Evolutionary conservation across 2,329 filamentous ascomycete genomes (phyloP), one percentile per base, ranked within the genome.

Genomic region (Alternaria infectoria): DNA sequence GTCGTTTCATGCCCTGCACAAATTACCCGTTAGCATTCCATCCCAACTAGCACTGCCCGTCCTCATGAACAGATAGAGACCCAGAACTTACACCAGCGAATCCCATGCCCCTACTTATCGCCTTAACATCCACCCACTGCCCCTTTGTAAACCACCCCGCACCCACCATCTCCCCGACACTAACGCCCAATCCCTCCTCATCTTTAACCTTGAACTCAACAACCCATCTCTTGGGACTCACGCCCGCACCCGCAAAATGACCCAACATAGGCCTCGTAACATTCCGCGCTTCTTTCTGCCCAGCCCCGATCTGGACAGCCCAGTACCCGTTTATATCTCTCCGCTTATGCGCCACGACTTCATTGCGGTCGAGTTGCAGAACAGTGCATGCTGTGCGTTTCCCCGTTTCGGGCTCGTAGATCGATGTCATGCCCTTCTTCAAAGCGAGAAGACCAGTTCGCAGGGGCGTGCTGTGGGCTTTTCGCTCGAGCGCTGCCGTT

Each of bases 341-440:
- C 67, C 93, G 96, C 86, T 97, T 97, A 82, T 92, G 90, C 62
- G 91, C 90, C 43, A 97, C 85, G 9, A 97, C 93, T 82, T 98
- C 91, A 65, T 96, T 93, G 73, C 93, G 87, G 81, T 99, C 96
- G 73, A 99, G 86, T 83, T 98, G 94, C 61, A 99, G 87, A 57
- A 99, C 91, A 13, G 96, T 99, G 84, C 93, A 97, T 19, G 94
- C 87, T 62, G 90, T 91, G 68, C 95, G 90, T 68, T 87, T 87
- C 71, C 92, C 91, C 25, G 92, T 91, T 72, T 89, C 88, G 0
- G 87, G 82, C 76, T 93, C 90, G 86, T 91, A 98, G 69, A 97
- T 83, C 64, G 91, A 94, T 46, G 93, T 97, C 92, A 99, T 98
- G 80, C 96, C 96, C 83, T 94, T 95, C 83, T 99, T 99, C 78